Base-by-base conservation (phyloP, 2,329 filamentous ascomycete species). In the Ambrosiella cleistominuta region DNA sequence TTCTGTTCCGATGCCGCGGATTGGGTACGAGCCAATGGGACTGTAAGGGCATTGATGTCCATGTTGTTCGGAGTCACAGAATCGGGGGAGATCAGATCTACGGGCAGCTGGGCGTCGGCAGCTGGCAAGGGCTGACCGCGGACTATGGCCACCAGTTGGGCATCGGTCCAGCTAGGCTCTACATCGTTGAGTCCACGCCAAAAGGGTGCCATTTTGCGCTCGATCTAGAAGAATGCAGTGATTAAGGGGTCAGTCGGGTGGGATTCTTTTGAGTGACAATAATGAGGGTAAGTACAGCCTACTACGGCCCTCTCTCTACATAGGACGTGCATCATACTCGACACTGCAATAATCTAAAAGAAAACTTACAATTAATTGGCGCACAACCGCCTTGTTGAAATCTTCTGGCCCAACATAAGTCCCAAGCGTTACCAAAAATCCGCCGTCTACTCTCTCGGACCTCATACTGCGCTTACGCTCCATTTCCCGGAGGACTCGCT, bases 181-280 rank as follows among this genome's bases (percentile, higher is more conserved):
- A 93, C 88, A 68, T 97, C 90, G 63, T 95, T 85, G 3, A 98
- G 74, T 4, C 93, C 93, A 66, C 85, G 84, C 89, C 91, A 98
- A 69, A 98, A 98, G 0, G 93, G 93, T 47, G 93, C 93, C 62
- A 98, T 72, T 62, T 86, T 83, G 64, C 93, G 80, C 70, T 98
- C 93, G 68, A 98, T 89, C 91, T 97, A 62, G 9, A 49, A 13
- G 27, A 35, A 49, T 15, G 9, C 47, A 5, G 27, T 3, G 27
- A 5, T 27, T 27, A 27, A 27, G 27, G 27, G 27, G 27, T 27
- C 27, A 27, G 27, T 27, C 27, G 3, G 27, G 27, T 27, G 27
- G 27, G 27, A 27, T 27, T 27, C 27, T 27, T 27, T 27, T 27
- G 27, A 27, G 27, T 27, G 27, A 27, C 27, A 27, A 27, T 27